Base-by-base conservation (phyloP, 371 early-diverging fungal species). In the Rhizopus sp. region DNA sequence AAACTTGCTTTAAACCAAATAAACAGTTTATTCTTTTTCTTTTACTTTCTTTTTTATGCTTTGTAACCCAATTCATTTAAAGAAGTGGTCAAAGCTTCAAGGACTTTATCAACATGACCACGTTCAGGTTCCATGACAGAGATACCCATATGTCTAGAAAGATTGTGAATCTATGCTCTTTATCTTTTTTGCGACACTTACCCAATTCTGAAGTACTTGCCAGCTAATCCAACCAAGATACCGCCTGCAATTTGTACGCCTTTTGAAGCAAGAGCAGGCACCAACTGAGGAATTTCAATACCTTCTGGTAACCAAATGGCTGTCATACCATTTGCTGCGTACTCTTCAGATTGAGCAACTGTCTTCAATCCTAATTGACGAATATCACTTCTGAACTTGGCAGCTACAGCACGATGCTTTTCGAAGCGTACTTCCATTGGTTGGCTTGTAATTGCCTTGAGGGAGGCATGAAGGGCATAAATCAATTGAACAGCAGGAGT, bases 401-500 rank as follows among this genome's bases (percentile, higher is more conserved):
- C 78, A 45, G 91, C 84, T 23, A 89, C 90, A 59, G 81, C 76
- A 57, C 74, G 75, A 63, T 93, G 94, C 58, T 82, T 77, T 15
- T 59, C 79, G 66, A 90, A 91, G n/a, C 90, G 85, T 39, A 61
- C 61, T 53, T 88, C 89, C 80, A 90, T 83, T 62, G 83, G 78
- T 32, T 77, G 78, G 46, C 81, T 74, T 40, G 86, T 80, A 50
- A 97, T 81, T 68, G 92, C 90, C 67, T 83, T 83, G 60, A 98
- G 85, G 50, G 93, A 88, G 17, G 85, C 82, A 68, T 93, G 81
- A 44, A 98, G 89, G 35, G 97, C 95, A 70, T 88, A 83, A 70
- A 98, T 84, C 57, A 92, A 83, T 80, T 95, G 95, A 45, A 98
- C 98, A 47, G 96, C 90, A 12, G 98, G 98, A n/a, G 98, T 98